These are phyloP conservation scores for Scleroderma citrinum DNA, from an alignment of 768 basidiomycete species.

Conservation along the genomic window DNA sequence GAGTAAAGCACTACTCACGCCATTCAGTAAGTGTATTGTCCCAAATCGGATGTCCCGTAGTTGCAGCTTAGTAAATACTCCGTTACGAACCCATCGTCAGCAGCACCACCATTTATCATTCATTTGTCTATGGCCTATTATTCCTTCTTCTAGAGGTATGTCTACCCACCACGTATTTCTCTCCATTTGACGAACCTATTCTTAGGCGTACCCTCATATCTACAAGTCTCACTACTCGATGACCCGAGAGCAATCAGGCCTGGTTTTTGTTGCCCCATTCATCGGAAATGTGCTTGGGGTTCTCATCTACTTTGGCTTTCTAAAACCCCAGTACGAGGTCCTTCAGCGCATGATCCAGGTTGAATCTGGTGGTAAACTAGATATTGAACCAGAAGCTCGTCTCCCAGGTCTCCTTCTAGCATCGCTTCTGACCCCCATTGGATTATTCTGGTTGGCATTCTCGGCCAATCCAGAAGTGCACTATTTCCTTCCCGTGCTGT, in stretches of 20 bases:
- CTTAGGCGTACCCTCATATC: constrained; percentile 15
- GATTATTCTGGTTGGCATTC: constrained; percentile 24
- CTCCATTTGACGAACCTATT: background rate
- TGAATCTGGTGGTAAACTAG: constrained; percentile 12
- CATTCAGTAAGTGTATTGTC: constrained; percentile 11
- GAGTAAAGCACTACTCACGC: constrained; percentile 11
- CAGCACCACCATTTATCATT: constrained; percentile 24
- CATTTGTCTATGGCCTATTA: constrained; percentile 23
- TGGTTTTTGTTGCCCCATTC: constrained; percentile 20
- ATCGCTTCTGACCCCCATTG: constrained; percentile 15
- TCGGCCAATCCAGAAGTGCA: constrained; percentile 16
- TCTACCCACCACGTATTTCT: background rate
- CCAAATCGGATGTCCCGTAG: too few relatives aligned
- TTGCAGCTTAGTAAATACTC: constrained; percentile 15
- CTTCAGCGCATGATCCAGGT: constrained; percentile 8
- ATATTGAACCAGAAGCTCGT: constrained; percentile 16
- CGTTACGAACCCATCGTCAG: constrained; percentile 20
- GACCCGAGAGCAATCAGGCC: constrained; percentile 14
- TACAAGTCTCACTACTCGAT: constrained; percentile 16
- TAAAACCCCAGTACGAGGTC: constrained; percentile 20
- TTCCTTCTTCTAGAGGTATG: constrained; percentile 25
- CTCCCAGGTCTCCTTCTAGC: constrained; percentile 16
- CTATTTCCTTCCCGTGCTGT: constrained; percentile 17
- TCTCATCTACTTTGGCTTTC: constrained; percentile 14
- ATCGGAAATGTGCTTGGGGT: constrained; percentile 20